Conservation (phyloP, 208 protist genomes). For the Leishmania braziliensis region DNA sequence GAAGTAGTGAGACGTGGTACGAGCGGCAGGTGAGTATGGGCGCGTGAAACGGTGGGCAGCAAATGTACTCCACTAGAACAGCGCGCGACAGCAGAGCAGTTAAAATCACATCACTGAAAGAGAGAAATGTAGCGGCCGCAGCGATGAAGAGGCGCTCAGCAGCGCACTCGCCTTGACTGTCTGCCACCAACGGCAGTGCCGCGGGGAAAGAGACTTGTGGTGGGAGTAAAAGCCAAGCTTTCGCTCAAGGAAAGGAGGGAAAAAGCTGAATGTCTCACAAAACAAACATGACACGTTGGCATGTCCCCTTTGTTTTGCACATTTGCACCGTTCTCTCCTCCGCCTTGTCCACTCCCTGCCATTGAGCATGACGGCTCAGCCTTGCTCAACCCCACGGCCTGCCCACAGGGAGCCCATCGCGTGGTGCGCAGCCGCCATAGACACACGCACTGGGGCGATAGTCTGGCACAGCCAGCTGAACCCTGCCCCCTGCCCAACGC, state of each 20-base stretch:
- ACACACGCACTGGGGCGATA: no score
- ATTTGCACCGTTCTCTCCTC: neutral
- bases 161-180: neutral
- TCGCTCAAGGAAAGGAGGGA: neutral
- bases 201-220: neutral
- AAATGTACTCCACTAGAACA: neutral
- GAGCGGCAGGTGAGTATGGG: neutral
- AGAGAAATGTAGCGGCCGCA: neutral
- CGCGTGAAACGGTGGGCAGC: neutral
- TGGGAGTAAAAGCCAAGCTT: neutral
- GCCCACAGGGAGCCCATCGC: no score
- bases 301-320: neutral
- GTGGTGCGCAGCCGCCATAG: no score
- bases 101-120: neutral
- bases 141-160: neutral
- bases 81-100: neutral
- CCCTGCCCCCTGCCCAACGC: no score
- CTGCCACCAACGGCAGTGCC: neutral
- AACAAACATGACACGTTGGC: neutral
- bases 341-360: no score
- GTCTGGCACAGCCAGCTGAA: no score
- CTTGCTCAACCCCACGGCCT: no score
- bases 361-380: no score
- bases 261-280: neutral
- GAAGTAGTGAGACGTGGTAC: no score